Percentiles rank a stretch among this genome's conserved stretches.
Evolutionary conservation across 2,329 filamentous ascomycete genomes (phyloP).

Genomic region (Fonsecaea multimorphosa): DNA sequence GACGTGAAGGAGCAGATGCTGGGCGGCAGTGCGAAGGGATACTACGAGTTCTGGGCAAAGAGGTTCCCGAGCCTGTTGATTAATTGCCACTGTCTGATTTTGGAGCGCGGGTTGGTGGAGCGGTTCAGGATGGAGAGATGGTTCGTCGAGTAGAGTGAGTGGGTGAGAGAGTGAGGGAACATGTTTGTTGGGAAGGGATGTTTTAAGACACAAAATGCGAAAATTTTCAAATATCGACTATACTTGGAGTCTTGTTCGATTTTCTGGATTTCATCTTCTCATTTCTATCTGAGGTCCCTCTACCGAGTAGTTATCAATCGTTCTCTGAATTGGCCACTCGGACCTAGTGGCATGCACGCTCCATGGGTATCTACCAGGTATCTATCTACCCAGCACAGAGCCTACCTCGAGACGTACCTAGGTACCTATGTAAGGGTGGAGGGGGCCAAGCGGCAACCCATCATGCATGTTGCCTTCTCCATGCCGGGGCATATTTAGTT

Average conservation of each 20-base stretch:
- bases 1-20: slow-evolving; percentile 71
- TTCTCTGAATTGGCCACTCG: too few species aligned
- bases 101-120: slow-evolving; percentile 67
- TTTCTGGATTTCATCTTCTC: neutral
- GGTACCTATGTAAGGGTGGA: too few species aligned
- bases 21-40: slow-evolving; percentile 54
- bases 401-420: too few species aligned
- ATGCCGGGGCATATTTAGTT: too few species aligned
- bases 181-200: neutral
- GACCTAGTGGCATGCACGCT: neutral
- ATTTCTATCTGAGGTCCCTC: neutral
- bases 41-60: slow-evolving; percentile 81
- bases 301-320: too few species aligned
- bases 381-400: too few species aligned
- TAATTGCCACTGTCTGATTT: slow-evolving; percentile 76
- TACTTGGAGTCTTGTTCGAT: neutral
- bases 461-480: too few species aligned
- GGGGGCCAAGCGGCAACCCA: too few species aligned
- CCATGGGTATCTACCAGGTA: neutral
- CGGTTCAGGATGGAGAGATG: slow-evolving; percentile 72
- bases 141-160: too few species aligned
- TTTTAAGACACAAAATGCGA: neutral
- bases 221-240: neutral
- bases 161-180: neutral
- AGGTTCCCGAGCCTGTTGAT: slow-evolving; percentile 80